These are phyloP conservation scores for Ceratobasidium sp. DNA, from an alignment of 1,284 basidiomycete genomes.

Conservation along the genomic window DNA sequence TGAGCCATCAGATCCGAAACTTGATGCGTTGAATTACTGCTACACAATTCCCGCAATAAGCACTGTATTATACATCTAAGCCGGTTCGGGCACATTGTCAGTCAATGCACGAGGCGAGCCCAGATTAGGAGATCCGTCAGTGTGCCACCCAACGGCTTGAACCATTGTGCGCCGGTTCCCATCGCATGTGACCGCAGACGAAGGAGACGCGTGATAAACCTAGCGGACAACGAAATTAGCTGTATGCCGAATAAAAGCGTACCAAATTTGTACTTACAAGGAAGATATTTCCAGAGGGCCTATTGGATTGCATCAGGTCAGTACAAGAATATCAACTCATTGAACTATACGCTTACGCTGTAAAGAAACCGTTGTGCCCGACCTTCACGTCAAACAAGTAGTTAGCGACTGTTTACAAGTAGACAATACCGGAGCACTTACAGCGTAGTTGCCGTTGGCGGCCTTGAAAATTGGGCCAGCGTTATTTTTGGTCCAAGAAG, in stretches of 20 bases:
- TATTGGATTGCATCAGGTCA: not conserved
- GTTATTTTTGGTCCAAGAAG: slow-evolving; percentile 6
- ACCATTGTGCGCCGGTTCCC: too few species aligned
- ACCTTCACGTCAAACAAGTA: too few species aligned
- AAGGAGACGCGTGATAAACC: slow-evolving; percentile 47
- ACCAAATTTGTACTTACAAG: not conserved
- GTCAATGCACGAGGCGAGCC: slow-evolving; percentile 37
- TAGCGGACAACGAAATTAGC: not conserved
- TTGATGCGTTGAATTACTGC: not conserved
- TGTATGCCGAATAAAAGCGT: not conserved
- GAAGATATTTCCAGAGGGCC: not conserved
- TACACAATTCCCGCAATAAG: not conserved
- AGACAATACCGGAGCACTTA: not conserved
- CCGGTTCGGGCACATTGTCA: slow-evolving; percentile 44
- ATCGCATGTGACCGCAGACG: not conserved
- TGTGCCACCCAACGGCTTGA: not conserved
- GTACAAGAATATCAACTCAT: not conserved
- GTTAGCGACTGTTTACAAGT: too few species aligned
- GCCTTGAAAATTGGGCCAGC: slow-evolving; percentile 10
- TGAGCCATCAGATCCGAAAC: not conserved
- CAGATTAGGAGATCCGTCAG: slow-evolving; percentile 42
- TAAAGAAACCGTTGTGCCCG: not conserved
- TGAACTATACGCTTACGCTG: not conserved
- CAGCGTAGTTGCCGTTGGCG: not conserved
- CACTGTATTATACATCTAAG: not conserved